Evolutionary conservation across 176 grass and related monocot genomes (phyloP), one percentile per base, ranked within the genome.

Genomic region (Urochloa ruziziensis): DNA sequence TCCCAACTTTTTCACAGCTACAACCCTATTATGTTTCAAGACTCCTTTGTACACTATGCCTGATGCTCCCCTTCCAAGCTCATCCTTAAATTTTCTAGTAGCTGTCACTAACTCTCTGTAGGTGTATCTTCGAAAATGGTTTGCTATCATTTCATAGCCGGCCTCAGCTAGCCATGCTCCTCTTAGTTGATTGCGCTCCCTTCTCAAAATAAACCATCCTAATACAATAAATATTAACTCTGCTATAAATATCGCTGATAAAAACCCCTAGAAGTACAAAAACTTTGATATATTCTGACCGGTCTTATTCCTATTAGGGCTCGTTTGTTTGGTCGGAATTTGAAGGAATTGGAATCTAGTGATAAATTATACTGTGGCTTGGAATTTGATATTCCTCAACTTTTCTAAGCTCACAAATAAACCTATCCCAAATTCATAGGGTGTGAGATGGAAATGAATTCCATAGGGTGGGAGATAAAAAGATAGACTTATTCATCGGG

Each of bases 201-300:
- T 75, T 40, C 51, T 67, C 59, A 89, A 74, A 37, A 75, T 51
- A 68, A 89, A 85, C 77, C 82, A 89, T 70, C 82, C 82, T 34
- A 74, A 52, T 40, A 10, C 14, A 19, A 78, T 12, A 63, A 89
- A 89, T 15, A 62, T 18, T 10, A 88, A 0, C 73, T 88, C 72
- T 4, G 75, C 74, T 12, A 63, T 21, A 70, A 75, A 81, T 28
- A 88, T 27, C 47, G 80, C 86, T 83, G 73, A 70, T 62, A 77
- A 61, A 54, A 88, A 88, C 37, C 87, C 81, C 16, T 85, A 89
- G n/a, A 84, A 81, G 59, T 85, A 81, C 13, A 61, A 6, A 57
- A n/a, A 74, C 40, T 84, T 80, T 1, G 60, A 58, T 43, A 2
- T 25, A 59, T 6, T 39, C 32, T 77, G 78, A 24, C 32, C 18